Percentiles rank a stretch among this genome's conserved stretches.
Conservation (phyloP, 371 early-diverging fungal species). For the Syncephalastrum monosporum region DNA sequence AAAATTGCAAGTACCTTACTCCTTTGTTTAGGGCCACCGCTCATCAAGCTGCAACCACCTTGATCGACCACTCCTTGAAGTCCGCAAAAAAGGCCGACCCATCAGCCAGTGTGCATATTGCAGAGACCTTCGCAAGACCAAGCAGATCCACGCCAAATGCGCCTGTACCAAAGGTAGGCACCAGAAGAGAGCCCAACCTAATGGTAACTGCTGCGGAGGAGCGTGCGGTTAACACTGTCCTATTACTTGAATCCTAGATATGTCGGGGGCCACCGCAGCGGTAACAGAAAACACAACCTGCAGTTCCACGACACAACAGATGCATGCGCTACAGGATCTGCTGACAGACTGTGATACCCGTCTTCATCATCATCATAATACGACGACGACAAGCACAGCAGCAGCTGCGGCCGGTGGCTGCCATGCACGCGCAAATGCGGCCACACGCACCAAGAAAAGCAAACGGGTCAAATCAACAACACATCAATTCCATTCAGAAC, state of each 20-base stretch:
- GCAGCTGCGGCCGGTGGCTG: not conserved
- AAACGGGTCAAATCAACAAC: not conserved
- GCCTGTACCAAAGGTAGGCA: slow-evolving; percentile 14
- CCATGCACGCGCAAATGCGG: not conserved
- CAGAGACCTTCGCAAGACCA: slow-evolving; percentile 27
- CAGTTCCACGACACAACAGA: not conserved
- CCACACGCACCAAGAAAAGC: slow-evolving; percentile 1
- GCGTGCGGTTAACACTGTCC: too few species aligned
- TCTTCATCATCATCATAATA: not conserved
- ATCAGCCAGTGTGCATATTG: slow-evolving; percentile 27
- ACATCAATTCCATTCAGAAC: not conserved
- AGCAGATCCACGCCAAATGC: slow-evolving; percentile 30
- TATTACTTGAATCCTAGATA: not conserved
- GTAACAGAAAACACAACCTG: not conserved
- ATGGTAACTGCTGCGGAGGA: too few species aligned
- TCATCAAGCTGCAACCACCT: slow-evolving; percentile 24
- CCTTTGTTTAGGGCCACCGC: slow-evolving; percentile 18
- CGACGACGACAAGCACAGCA: not conserved
- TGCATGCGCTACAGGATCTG: too few species aligned
- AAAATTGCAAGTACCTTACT: slow-evolving; percentile 3
- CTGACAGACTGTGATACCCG: too few species aligned
- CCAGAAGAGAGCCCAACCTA: too few species aligned
- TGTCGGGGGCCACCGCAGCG: slow-evolving; percentile 1
- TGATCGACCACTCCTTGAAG: slow-evolving; percentile 20
- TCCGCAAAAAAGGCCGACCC: slow-evolving; percentile 28